Conservation (phyloP, 2,329 filamentous ascomycete species). For the Stachybotrys chartarum region DNA sequence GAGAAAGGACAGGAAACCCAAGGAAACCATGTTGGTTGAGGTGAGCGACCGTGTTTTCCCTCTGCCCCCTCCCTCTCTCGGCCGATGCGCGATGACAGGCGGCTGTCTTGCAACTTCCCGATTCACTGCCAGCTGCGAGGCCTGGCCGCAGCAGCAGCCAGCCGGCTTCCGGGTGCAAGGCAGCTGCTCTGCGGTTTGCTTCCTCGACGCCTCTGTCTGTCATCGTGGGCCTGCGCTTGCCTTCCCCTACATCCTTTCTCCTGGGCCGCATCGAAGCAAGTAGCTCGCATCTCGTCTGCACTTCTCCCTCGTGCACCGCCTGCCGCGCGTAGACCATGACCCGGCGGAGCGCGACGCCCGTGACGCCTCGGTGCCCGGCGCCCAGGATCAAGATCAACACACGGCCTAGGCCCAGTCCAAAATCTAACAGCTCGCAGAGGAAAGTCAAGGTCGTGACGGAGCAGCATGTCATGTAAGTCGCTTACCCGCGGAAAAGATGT, state of each 20-base stretch:
- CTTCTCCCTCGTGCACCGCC: background rate
- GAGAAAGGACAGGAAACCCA: background rate
- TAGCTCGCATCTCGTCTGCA: background rate
- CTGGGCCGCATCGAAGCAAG: too few species aligned
- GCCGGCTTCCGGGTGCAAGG: background rate
- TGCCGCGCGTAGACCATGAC: background rate
- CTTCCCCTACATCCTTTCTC: too few species aligned
- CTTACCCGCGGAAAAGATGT: background rate
- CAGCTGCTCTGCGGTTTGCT: background rate
- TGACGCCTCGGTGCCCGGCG: background rate
- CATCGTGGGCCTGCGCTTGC: background rate
- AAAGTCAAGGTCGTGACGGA: slow-evolving; percentile 89
- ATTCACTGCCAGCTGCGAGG: background rate
- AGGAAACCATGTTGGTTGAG: slow-evolving; percentile 22
- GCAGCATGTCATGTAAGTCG: slow-evolving; percentile 77
- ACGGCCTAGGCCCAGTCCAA: background rate
- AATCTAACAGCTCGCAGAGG: slow-evolving; percentile 53
- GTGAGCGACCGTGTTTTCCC: slow-evolving; percentile 10
- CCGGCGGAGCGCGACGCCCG: background rate
- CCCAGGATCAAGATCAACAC: background rate
- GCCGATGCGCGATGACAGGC: background rate
- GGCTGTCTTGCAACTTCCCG: background rate
- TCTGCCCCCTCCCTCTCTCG: background rate
- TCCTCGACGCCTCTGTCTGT: background rate
- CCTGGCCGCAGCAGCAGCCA: background rate